A percentile compares a stretch with the other conserved stretches of the same genome.
These are phyloP conservation scores for Neofusicoccum ribis DNA, from an alignment of 2,329 filamentous ascomycete genomes.

Conservation along the genomic window DNA sequence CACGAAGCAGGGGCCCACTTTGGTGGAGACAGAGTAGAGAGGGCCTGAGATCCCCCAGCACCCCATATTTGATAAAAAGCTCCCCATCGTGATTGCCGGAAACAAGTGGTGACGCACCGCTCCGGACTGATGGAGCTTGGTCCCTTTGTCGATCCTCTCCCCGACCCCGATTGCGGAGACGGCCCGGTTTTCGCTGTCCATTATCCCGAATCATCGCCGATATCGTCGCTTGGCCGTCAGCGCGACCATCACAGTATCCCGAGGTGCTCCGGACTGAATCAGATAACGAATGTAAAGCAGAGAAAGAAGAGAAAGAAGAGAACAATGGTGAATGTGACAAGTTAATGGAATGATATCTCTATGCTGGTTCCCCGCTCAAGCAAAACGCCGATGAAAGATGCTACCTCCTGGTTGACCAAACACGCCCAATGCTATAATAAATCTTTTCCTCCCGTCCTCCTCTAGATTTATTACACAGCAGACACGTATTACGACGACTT, in stretches of 20 bases:
- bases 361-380: not conserved
- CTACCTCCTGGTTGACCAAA: not conserved
- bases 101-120: not conserved
- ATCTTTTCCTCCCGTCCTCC: not conserved
- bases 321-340: too few relatives aligned
- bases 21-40: too few relatives aligned
- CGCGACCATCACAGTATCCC: not conserved
- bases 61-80: constrained; percentile 12
- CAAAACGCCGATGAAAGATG: constrained; percentile 3
- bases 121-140: constrained; percentile 7
- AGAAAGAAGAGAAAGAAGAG: not conserved
- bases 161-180: not conserved
- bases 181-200: not conserved
- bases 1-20: too few relatives aligned
- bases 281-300: not conserved
- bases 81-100: not conserved
- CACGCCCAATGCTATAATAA: not conserved
- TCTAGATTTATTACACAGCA: not conserved
- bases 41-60: not conserved
- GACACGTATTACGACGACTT: not conserved
- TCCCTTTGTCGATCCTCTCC: not conserved
- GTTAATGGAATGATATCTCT: constrained; percentile 3
- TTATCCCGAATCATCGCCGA: constrained; percentile 15
- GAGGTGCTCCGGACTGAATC: not conserved
- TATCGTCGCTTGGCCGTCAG: not conserved